Conservation (phyloP, 495 filamentous ascomycete genomes). For the Haplographium delicatum region DNA sequence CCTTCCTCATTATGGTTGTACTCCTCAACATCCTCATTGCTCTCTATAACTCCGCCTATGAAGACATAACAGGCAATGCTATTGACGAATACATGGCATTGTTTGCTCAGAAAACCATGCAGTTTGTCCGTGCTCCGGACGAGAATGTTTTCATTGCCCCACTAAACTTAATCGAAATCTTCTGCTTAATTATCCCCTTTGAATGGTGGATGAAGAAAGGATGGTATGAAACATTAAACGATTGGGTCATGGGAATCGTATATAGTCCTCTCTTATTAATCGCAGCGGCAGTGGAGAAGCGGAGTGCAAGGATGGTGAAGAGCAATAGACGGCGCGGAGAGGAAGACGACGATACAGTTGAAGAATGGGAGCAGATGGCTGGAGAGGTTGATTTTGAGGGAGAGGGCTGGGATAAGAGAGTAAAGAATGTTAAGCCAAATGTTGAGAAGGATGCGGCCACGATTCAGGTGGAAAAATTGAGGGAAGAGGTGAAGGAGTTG, state of each 20-base stretch:
- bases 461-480: conserved; percentile 62
- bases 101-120: conserved; percentile 85
- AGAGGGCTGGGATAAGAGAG: conserved; percentile 75
- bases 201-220: conserved; percentile 86
- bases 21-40: conserved; percentile 93
- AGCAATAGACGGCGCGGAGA: conserved; percentile 74
- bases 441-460: conserved; percentile 66
- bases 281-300: conserved; percentile 70
- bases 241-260: conserved; percentile 76
- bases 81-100: conserved; percentile 92
- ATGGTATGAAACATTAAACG: conserved; percentile 73
- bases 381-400: conserved; percentile 68
- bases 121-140: conserved; percentile 92
- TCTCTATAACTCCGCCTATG: conserved; percentile 92
- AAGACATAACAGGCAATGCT: conserved; percentile 91
- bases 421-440: conserved; percentile 68
- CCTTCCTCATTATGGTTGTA: conserved; percentile 93
- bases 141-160: conserved; percentile 97
- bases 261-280: conserved; percentile 82
- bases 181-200: conserved; percentile 71
- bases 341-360: conserved; percentile 78
- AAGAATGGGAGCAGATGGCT: conserved; percentile 89
- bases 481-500: conserved; percentile 62
- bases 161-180: conserved; percentile 88
- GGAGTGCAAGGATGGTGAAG: conserved; percentile 60